Evolutionary conservation across 139 green algal species (phyloP).

Genomic region (Nannochloris sp.): DNA sequence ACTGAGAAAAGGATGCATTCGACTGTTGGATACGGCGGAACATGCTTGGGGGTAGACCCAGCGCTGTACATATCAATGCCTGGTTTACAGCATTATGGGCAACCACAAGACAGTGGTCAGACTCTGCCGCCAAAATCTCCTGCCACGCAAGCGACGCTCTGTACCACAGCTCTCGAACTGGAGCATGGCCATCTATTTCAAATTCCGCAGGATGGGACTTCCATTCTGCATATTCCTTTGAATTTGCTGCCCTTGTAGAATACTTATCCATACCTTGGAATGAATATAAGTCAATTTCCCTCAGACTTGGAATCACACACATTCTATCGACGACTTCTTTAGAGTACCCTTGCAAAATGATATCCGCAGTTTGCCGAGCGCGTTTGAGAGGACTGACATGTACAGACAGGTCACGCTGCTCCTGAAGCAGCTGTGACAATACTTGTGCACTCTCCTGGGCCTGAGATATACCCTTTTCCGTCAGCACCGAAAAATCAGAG

Average conservation of each 20-base stretch:
- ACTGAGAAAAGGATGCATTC: slow-evolving; percentile 66
- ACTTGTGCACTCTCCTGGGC: slow-evolving; percentile 68
- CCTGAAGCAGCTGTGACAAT: not conserved
- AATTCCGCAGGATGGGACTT: slow-evolving; percentile 69
- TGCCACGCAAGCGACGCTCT: slow-evolving; percentile 81
- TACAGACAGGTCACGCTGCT: slow-evolving; percentile 52
- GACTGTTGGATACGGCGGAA: slow-evolving; percentile 72
- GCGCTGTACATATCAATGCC: slow-evolving; percentile 64
- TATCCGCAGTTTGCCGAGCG: slow-evolving; percentile 66
- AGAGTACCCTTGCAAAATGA: slow-evolving; percentile 49
- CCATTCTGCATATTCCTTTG: slow-evolving; percentile 64
- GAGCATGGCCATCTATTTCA: slow-evolving; percentile 70
- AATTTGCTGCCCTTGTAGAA: slow-evolving; percentile 62
- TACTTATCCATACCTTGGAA: slow-evolving; percentile 89
- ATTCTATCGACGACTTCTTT: slow-evolving; percentile 8
- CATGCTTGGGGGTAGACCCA: slow-evolving; percentile 59
- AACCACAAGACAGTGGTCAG: slow-evolving; percentile 60
- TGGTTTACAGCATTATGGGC: slow-evolving; percentile 95
- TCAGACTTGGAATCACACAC: slow-evolving; percentile 44
- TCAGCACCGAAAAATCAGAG: slow-evolving; percentile 78
- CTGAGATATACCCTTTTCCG: slow-evolving; percentile 70
- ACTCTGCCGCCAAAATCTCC: slow-evolving; percentile 40
- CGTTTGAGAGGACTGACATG: slow-evolving; percentile 67
- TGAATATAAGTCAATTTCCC: slow-evolving; percentile 92
- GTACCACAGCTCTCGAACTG: slow-evolving; percentile 75